Conservation (phyloP, 495 filamentous ascomycete genomes). For the Aspergillus mulundensis region DNA sequence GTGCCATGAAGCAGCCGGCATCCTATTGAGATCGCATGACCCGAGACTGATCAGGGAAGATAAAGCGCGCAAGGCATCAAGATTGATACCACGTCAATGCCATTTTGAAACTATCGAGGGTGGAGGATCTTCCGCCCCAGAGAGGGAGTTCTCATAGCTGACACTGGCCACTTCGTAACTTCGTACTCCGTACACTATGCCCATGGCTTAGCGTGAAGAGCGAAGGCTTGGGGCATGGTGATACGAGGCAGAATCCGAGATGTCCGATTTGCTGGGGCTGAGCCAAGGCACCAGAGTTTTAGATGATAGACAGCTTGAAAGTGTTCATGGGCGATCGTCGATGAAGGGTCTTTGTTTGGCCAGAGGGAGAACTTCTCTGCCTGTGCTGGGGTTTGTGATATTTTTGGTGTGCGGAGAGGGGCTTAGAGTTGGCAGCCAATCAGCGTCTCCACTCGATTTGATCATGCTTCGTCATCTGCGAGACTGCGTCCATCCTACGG, state of each 20-base stretch:
- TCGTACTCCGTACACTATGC: no score
- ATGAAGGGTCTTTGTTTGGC: background rate
- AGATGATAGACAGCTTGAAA: background rate
- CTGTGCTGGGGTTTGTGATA: slow-evolving; percentile 1
- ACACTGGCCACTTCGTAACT: background rate
- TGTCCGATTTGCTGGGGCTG: slow-evolving; percentile 8
- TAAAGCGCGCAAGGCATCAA: background rate
- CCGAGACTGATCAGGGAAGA: background rate
- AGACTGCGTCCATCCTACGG: no score
- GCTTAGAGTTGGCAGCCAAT: slow-evolving; percentile 2
- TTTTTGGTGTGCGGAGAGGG: slow-evolving; percentile 7
- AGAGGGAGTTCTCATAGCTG: background rate
- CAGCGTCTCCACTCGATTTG: background rate
- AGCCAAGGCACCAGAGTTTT: slow-evolving; percentile 10
- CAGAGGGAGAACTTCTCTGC: background rate
- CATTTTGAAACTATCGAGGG: background rate
- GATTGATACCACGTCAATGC: background rate
- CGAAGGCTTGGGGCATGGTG: background rate
- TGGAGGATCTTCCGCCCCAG: background rate
- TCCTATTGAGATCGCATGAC: background rate
- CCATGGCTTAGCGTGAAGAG: background rate
- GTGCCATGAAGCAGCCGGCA: background rate
- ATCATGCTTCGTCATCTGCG: background rate
- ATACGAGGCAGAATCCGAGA: background rate
- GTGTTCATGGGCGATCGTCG: background rate